phyloP scores from a whole-genome alignment of 2,329 filamentous ascomycete species.

The Aspergillus hortae region DNA sequence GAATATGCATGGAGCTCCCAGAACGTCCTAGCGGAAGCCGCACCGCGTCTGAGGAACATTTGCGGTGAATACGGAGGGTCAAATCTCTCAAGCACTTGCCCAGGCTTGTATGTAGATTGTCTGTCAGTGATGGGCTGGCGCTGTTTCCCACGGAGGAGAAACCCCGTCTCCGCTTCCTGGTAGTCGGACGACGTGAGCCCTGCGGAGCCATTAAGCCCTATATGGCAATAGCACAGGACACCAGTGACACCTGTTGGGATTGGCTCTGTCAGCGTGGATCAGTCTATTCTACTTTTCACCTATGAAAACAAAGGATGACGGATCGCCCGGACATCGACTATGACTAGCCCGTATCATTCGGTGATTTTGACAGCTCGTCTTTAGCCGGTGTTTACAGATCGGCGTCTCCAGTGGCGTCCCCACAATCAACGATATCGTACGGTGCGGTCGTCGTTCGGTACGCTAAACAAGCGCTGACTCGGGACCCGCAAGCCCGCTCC shows the following conservation, averaged over 20 bases:
- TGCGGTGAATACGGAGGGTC: neutral
- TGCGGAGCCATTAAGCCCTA: neutral
- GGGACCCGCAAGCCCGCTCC: neutral
- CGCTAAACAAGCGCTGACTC: neutral
- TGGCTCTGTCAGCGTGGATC: neutral
- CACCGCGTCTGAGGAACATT: constrained; percentile 1
- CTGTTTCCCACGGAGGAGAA: neutral
- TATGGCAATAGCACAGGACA: neutral
- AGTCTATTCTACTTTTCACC: neutral
- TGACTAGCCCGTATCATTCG: neutral
- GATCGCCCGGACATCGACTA: no score
- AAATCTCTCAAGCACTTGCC: no score
- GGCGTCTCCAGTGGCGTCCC: neutral
- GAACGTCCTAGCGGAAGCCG: constrained; percentile 4
- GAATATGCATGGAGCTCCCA: constrained; percentile 11
- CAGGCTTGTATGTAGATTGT: no score
- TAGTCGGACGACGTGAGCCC: no score
- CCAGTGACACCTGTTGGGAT: neutral
- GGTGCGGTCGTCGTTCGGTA: neutral
- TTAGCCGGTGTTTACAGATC: neutral
- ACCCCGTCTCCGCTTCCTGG: neutral
- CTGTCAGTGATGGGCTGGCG: no score
- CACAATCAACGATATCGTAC: neutral
- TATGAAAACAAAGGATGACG: no score
- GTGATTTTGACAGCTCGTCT: constrained; percentile 1